Conservation (phyloP, 805 yeast species). For the Candida boidinii region DNA sequence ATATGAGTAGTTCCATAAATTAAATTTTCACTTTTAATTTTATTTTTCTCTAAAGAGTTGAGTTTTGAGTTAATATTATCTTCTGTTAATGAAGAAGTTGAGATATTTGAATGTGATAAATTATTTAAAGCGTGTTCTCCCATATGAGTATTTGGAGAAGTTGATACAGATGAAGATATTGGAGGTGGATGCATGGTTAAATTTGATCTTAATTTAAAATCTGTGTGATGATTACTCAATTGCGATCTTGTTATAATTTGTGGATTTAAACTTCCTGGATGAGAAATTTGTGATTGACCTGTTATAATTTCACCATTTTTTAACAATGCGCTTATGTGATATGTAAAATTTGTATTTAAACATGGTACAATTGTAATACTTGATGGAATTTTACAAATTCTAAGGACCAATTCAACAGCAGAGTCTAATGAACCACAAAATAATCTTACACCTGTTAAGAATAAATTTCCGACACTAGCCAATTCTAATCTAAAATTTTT, state of each 20-base stretch:
- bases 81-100: conserved; percentile 3
- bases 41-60: neutral
- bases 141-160: conserved; percentile 7
- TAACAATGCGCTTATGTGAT: conserved; percentile 74
- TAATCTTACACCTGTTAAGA: conserved; percentile 72
- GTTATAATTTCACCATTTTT: conserved; percentile 65
- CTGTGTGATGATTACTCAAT: neutral
- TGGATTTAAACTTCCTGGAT: conserved; percentile 47
- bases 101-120: neutral
- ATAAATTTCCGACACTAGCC: conserved; percentile 81
- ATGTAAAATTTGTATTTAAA: conserved; percentile 74
- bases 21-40: conserved; percentile 11
- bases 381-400: conserved; percentile 52
- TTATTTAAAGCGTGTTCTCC: too few relatives aligned
- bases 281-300: conserved; percentile 92
- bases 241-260: too few relatives aligned
- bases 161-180: conserved; percentile 8
- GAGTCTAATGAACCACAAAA: conserved; percentile 81
- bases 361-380: conserved; percentile 63
- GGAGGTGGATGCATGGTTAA: conserved; percentile 14
- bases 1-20: conserved; percentile 9
- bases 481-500: conserved; percentile 62
- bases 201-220: conserved; percentile 9
- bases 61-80: neutral
- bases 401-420: conserved; percentile 66